A percentile compares a stretch with the other conserved stretches of the same genome.
Evolutionary conservation across 2,329 filamentous ascomycete genomes (phyloP).

Genomic region (Aspergillus flavus): DNA sequence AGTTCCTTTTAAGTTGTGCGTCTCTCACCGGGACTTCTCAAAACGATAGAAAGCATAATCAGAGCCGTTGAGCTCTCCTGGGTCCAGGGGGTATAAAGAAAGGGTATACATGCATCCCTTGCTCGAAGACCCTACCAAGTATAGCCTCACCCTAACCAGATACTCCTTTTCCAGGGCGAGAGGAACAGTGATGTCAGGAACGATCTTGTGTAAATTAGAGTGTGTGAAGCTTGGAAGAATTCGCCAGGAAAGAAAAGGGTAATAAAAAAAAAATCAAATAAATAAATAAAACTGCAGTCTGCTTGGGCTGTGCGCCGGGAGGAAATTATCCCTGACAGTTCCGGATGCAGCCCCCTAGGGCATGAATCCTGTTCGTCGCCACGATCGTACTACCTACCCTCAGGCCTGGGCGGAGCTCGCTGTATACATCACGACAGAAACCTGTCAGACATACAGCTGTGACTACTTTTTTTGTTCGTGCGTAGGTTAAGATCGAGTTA

Average conservation of each 20-base stretch:
- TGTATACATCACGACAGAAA: neutral
- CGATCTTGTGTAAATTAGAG: neutral
- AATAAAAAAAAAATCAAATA: neutral
- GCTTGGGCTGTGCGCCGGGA: constrained; percentile 5
- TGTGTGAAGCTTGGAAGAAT: no score
- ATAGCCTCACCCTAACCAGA: neutral
- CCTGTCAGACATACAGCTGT: neutral
- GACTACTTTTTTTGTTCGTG: neutral
- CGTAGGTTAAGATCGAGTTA: neutral
- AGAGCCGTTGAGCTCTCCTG: neutral
- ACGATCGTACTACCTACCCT: neutral
- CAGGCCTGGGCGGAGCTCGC: neutral
- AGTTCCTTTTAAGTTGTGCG: neutral
- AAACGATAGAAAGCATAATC: neutral
- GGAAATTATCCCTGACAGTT: constrained; percentile 11
- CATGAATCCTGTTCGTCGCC: neutral
- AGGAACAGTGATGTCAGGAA: neutral
- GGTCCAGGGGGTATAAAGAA: neutral
- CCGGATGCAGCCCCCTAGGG: constrained; percentile 7
- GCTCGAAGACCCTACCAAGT: constrained; percentile 8
- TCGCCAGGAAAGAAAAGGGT: neutral
- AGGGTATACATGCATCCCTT: constrained; percentile 16
- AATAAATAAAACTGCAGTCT: neutral
- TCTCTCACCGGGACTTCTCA: neutral
- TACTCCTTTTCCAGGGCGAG: constrained; percentile 1